phyloP scores from a whole-genome alignment of 441 rosid species.

The Arabidopsis hybrid region DNA sequence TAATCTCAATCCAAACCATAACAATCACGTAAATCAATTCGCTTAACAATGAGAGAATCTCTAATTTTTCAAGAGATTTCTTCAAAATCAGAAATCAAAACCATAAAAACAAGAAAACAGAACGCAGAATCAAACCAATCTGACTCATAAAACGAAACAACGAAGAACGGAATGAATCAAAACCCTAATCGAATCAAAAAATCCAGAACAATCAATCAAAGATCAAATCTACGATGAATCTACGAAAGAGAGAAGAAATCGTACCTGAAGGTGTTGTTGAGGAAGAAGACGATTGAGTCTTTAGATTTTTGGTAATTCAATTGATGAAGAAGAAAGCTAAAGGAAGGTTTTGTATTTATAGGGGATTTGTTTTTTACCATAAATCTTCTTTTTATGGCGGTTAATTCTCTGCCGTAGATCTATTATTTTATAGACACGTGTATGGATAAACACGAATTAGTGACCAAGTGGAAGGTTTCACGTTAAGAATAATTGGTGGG shows the following conservation, averaged over 20 bases:
- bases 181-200: neutral
- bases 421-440: slow-evolving; percentile 15
- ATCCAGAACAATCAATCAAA: neutral
- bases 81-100: neutral
- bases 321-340: slow-evolving; percentile 20
- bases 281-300: slow-evolving; percentile 3
- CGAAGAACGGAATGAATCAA: neutral
- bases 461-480: slow-evolving; percentile 14
- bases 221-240: neutral
- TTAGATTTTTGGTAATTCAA: neutral
- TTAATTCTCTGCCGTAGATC: slow-evolving; percentile 35
- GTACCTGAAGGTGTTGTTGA: slow-evolving; percentile 29
- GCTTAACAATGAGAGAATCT: neutral
- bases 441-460: slow-evolving; percentile 4
- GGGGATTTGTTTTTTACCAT: neutral
- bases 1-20: neutral
- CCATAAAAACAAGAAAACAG: neutral
- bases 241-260: neutral
- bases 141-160: neutral
- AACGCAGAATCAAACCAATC: neutral
- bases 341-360: slow-evolving; percentile 28
- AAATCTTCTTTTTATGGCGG: slow-evolving; percentile 31
- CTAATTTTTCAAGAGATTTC: neutral
- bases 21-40: neutral
- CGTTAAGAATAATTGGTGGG: slow-evolving; percentile 15